These are phyloP conservation scores for Ogataea dorogensis DNA, from an alignment of 805 yeast genomes.

Conservation along the genomic window DNA sequence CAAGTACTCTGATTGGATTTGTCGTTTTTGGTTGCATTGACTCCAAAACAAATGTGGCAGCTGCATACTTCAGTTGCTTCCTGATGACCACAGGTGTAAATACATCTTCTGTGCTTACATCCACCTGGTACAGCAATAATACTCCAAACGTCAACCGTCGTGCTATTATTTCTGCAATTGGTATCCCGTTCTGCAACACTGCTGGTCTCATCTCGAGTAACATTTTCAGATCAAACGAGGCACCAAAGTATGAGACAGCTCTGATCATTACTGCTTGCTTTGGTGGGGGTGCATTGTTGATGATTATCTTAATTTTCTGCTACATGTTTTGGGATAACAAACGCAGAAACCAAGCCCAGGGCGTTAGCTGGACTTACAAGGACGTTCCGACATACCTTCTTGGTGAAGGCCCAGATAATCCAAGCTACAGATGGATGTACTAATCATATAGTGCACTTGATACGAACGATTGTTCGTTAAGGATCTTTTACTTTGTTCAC, in stretches of 20 bases:
- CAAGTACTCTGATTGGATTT: conserved; percentile 44
- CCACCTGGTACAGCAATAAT: conserved; percentile 51
- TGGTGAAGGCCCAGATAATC: conserved; percentile 44
- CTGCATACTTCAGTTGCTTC: conserved; percentile 22
- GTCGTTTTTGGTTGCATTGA: conserved; percentile 47
- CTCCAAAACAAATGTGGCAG: conserved; percentile 32
- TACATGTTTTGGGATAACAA: conserved; percentile 45
- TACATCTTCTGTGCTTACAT: conserved; percentile 47
- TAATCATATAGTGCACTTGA: conserved; percentile 8
- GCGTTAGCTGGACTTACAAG: conserved; percentile 38
- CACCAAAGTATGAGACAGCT: conserved; percentile 54
- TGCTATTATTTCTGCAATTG: conserved; percentile 46
- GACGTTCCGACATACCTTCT: conserved; percentile 44
- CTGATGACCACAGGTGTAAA: conserved; percentile 48
- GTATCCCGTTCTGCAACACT: conserved; percentile 54
- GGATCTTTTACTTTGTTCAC: no score
- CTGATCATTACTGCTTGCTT: conserved; percentile 46
- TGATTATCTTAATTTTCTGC: conserved; percentile 18
- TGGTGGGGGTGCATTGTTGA: conserved; percentile 42
- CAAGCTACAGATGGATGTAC: conserved; percentile 24
- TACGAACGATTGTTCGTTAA: background rate
- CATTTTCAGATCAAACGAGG: conserved; percentile 49
- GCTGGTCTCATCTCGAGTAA: conserved; percentile 56
- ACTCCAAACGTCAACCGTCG: conserved; percentile 46
- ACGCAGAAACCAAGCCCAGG: conserved; percentile 40